Evolutionary conservation across 1,139 yeast genomes (phyloP), one percentile per base, ranked within the genome.

Genomic region (Pichia sp.): DNA sequence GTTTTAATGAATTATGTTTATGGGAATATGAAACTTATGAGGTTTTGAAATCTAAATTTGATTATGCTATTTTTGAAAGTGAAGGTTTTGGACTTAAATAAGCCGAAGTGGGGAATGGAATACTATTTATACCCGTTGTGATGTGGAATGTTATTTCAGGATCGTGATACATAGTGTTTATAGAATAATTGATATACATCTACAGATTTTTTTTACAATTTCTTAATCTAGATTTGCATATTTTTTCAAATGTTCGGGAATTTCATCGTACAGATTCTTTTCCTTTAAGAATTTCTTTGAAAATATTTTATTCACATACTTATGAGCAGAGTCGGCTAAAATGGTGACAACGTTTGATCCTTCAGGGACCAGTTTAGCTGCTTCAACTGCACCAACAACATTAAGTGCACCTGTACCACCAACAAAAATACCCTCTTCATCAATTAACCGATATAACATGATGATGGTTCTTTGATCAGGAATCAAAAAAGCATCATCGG

Each of bases 361-460:
- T 55, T 84, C 87, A 3, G 96, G 96, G 46, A 88, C 74, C n/a
- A 70, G 63, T 41, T 55, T 42, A 9, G 66, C 65, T 45, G 77
- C 76, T 38, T 68, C 66, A 11, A 87, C 87, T 59, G 85, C 85
- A 1, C 89, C 84, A 53, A 83, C 72, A 60, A 83, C 85, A 63
- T 84, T 84, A 63, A 85, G 77, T 46, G 85, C 82, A 39, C 88
- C 86, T 57, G 85, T 90, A 4, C 90, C 83, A 26, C 97, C 97
- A n/a, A 89, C 72, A 59, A 81, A 89, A 44, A 90, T 71, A 2
- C 97, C 97, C 67, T 89, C 97, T 62, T 86, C 94, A 59, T 89
- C 90, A 55, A 90, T 71, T 45, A 90, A 71, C 56, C 86, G 71
- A 68, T 83, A 89, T 37, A 88, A 71, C 97, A 89, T 90, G 43